A percentile compares a stretch with the other conserved stretches of the same genome.
Evolutionary conservation across 305 asterid genomes (phyloP).

Genomic region (Striga hermonthica): DNA sequence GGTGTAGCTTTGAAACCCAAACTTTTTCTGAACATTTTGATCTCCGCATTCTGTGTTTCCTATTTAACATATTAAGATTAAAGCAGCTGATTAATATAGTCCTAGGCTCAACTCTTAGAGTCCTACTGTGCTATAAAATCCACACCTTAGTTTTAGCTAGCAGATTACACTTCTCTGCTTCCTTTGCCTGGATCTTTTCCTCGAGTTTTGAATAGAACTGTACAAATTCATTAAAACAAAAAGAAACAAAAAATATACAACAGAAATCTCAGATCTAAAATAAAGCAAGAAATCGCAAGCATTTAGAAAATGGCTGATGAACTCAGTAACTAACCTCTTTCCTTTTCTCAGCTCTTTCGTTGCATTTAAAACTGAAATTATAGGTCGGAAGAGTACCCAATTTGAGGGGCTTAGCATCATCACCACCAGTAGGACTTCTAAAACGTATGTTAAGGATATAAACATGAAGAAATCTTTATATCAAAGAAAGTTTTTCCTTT

Average conservation of each 20-base stretch:
- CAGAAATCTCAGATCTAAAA: conserved; percentile 24
- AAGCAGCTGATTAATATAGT: conserved; percentile 6
- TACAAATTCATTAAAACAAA: conserved; percentile 16
- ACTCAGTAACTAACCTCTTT: conserved; percentile 57
- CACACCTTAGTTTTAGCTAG: conserved; percentile 75
- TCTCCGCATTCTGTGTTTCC: conserved; percentile 85
- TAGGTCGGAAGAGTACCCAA: conserved; percentile 71
- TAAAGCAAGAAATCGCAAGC: conserved; percentile 6
- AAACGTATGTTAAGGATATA: conserved; percentile 47
- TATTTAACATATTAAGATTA: conserved; percentile 24
- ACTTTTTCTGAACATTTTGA: conserved; percentile 70
- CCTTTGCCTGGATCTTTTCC: conserved; percentile 83
- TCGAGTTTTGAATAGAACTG: conserved; percentile 87
- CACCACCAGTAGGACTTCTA: conserved; percentile 62
- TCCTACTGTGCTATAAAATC: conserved; percentile 10
- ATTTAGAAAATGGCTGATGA: conserved; percentile 12
- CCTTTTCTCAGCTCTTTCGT: conserved; percentile 91
- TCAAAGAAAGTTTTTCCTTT: background rate
- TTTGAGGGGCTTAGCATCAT: conserved; percentile 50
- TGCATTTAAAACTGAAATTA: conserved; percentile 71
- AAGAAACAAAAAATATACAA: conserved; percentile 26
- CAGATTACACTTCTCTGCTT: conserved; percentile 63
- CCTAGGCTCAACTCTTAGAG: conserved; percentile 4
- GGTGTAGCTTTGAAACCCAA: conserved; percentile 90
- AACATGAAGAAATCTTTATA: conserved; percentile 15